Evolutionary conservation across 23 red algal species (phyloP), one percentile per base, ranked within the genome.

Genomic region (Gracilaria vermiculophylla): DNA sequence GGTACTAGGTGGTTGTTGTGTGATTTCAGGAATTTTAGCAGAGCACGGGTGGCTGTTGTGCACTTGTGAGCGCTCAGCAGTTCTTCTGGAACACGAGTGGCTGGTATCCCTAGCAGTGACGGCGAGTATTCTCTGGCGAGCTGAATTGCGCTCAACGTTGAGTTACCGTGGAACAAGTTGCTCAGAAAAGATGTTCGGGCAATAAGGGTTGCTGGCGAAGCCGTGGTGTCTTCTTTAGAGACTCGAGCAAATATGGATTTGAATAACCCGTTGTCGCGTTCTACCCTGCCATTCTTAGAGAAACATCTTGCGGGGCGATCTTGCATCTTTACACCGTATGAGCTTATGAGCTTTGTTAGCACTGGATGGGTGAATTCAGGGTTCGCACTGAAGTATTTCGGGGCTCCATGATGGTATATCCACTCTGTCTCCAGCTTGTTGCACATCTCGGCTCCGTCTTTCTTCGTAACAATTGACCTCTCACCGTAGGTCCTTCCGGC

Each of bases 21-120:
- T 55, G 62, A 86, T 5, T 65, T 0, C 62, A 86, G 73, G 7
- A 86, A 42, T 62, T 86, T 86, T 4, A 75, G 62, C 82, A 86
- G 61, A 16, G 64, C 82, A 75, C 47, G 0, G 16, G 49, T 86
- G 19, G 62, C 69, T 43, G 9, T 56, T 29, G 57, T 74, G 20
- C 12, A 6, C 1, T 73, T 86, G 64, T 86, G 82, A 12, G 82
- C 82, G 3, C 75, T 43, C 6, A 86, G 65, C 34, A 86, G 17
- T 10, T 73, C 82, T 74, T 3, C 10, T 16, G 82, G 65, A 34
- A 86, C 82, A 74, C 56, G 40, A 40, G 5, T 74, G 20, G 0
- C n/a, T 7, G 62, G 82, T 20, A 86, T 86, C 8, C 82, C 82
- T 10, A 86, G 20, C 13, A 86, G 55, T 56, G 60, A 73, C 11